These are phyloP conservation scores for Cryptococcus sp. DNA, from an alignment of 1,284 basidiomycete species.

Conservation along the genomic window DNA sequence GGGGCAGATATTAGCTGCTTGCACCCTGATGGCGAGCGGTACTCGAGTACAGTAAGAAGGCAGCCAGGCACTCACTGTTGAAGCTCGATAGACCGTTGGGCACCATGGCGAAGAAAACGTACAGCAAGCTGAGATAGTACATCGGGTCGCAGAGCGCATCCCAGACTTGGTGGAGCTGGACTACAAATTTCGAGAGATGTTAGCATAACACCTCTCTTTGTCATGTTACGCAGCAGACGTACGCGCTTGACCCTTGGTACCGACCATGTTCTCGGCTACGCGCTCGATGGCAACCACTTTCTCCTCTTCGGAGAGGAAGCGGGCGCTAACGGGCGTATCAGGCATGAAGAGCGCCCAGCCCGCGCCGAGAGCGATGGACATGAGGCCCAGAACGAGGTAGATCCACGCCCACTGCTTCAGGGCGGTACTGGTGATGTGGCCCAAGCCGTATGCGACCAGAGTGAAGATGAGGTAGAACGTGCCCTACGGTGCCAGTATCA, in stretches of 20 bases:
- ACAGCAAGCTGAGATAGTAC: slow-evolving; percentile 18
- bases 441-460: slow-evolving; percentile 20
- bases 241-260: slow-evolving; percentile 18
- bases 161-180: slow-evolving; percentile 15
- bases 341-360: slow-evolving; percentile 35
- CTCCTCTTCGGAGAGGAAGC: slow-evolving; percentile 45
- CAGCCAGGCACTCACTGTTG: slow-evolving; percentile 12
- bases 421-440: slow-evolving; percentile 13
- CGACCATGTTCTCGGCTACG: slow-evolving; percentile 21
- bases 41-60: not conserved
- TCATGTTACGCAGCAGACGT: not conserved
- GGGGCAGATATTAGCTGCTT: not conserved
- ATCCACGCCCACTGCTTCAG: slow-evolving; percentile 21
- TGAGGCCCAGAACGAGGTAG: slow-evolving; percentile 17
- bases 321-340: slow-evolving; percentile 42
- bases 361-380: slow-evolving; percentile 15
- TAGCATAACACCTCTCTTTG: not conserved
- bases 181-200: not conserved
- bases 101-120: slow-evolving; percentile 20
- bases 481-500: slow-evolving; percentile 6
- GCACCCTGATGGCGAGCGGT: not conserved
- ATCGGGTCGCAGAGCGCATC: slow-evolving; percentile 21
- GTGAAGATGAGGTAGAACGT: slow-evolving; percentile 22
- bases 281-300: slow-evolving; percentile 47
- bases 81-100: slow-evolving; percentile 22